Base-by-base conservation (phyloP, 129 eudicot genomes). In the Tanacetum coccineum region DNA sequence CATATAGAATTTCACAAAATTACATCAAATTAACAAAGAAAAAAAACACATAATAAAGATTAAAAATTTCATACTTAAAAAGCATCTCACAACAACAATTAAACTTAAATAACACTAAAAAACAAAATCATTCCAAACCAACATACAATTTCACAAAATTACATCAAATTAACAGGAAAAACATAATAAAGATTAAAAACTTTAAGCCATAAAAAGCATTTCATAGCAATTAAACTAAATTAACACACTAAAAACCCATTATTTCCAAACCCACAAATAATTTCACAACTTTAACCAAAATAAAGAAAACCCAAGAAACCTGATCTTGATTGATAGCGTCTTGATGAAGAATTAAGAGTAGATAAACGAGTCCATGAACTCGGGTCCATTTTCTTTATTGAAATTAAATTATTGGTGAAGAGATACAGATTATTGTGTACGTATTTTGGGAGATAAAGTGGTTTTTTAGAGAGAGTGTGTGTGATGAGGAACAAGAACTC, bases 271-370 rank as follows among this genome's bases (percentile, higher is more conserved):
- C 42, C 42, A 36, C 7, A 36, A 5, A 36, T 5, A 36, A 36
- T 36, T 6, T 36, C 9, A 36, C 42, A 6, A 30, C 36, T 30
- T 30, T 11, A 21, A 30, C 69, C 30, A 15, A 10, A 17, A 28
- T 57, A 42, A 9, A 57, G 42, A 17, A 56, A 52, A 20, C 13
- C 9, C 67, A 58, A 72, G 78, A 57, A 58, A 85, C 93, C 93
- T 66, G 96, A 79, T 79, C 89, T 87, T 70, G 86, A 81, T 61
- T 73, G 89, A 53, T 70, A 71, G 6, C 96, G 92, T 71, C 87
- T 77, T 30, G 86, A 65, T 64, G 80, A 73, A 69, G 78, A 50
- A 76, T 78, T 64, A n/a, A 78, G 59, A 32, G 85, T 61, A 26
- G 82, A 70, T 36, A 85, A 54, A 32, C 87, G 83, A 67, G 84